phyloP scores from a whole-genome alignment of 768 basidiomycete genomes.

The Termitomyces heimii region DNA sequence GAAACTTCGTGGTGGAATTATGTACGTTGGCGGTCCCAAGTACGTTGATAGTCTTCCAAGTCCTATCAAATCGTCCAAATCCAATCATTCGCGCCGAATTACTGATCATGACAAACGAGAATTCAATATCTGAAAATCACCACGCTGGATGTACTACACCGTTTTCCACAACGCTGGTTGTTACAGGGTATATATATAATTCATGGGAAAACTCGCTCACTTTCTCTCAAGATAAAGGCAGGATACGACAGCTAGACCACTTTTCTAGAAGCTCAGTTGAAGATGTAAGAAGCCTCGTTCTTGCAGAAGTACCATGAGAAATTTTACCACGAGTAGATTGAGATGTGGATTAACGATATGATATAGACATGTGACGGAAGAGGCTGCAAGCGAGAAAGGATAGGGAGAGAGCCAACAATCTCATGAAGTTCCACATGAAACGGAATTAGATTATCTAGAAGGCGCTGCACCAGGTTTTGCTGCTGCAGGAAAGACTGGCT shows the following conservation, averaged over 20 bases:
- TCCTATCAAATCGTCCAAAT: neutral
- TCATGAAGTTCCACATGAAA: neutral
- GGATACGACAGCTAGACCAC: slow-evolving; percentile 57
- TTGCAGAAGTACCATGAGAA: too few species aligned
- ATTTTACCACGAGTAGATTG: slow-evolving; percentile 14
- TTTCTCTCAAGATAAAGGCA: slow-evolving; percentile 79
- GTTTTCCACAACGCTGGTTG: neutral
- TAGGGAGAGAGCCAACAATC: neutral
- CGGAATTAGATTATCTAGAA: neutral
- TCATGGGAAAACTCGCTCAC: slow-evolving; percentile 45
- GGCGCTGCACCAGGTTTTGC: neutral
- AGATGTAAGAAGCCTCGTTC: slow-evolving; percentile 38
- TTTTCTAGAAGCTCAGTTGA: slow-evolving; percentile 37
- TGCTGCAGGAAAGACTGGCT: neutral
- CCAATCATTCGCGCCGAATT: neutral
- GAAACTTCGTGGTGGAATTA: neutral
- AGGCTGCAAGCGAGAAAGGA: neutral
- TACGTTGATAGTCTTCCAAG: too few species aligned
- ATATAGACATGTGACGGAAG: neutral
- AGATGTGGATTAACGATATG: neutral
- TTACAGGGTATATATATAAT: too few species aligned
- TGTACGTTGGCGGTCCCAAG: too few species aligned
- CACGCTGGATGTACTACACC: neutral
- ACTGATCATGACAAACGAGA: too few species aligned
- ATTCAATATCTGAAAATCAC: neutral